Percentiles rank a stretch among this genome's conserved stretches.
These are phyloP conservation scores for Leishmania aethiopica DNA, from an alignment of 208 protist genomes.

Conservation along the genomic window DNA sequence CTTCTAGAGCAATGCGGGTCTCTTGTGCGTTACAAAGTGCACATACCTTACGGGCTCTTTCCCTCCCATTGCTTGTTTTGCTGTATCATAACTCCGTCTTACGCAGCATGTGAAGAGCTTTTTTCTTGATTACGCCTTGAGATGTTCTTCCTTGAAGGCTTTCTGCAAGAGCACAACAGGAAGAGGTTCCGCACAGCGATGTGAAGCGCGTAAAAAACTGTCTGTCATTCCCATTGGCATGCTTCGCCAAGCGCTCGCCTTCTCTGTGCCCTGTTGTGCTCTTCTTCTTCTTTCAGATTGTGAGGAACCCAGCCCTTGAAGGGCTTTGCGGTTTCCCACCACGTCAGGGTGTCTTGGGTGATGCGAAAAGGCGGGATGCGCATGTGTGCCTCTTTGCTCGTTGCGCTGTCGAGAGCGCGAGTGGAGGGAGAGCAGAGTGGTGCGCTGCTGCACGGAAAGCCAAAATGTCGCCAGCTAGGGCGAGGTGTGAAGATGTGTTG, in stretches of 20 bases:
- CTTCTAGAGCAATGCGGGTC: background rate
- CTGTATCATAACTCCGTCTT: background rate
- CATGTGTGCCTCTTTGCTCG: background rate
- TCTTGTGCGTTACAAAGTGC: background rate
- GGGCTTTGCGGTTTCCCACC: background rate
- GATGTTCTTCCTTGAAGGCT: background rate
- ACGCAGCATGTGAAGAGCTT: background rate
- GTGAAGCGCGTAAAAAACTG: background rate
- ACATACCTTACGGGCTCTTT: background rate
- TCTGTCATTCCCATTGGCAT: conserved; percentile 2
- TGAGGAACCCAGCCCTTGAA: background rate
- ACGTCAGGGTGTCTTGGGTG: background rate
- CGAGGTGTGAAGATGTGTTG: background rate
- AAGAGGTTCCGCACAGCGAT: too few species aligned
- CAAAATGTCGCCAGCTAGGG: too few species aligned
- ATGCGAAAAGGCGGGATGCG: background rate
- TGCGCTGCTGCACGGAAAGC: background rate
- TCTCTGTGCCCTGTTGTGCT: background rate
- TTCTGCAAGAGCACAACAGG: background rate
- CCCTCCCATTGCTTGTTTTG: background rate
- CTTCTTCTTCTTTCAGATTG: background rate
- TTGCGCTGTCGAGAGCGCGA: background rate
- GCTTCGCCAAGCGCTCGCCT: background rate
- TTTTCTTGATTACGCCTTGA: background rate
- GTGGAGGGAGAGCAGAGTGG: background rate